Conservation (phyloP, 495 filamentous ascomycete species). For the Aspergillus indologenus region DNA sequence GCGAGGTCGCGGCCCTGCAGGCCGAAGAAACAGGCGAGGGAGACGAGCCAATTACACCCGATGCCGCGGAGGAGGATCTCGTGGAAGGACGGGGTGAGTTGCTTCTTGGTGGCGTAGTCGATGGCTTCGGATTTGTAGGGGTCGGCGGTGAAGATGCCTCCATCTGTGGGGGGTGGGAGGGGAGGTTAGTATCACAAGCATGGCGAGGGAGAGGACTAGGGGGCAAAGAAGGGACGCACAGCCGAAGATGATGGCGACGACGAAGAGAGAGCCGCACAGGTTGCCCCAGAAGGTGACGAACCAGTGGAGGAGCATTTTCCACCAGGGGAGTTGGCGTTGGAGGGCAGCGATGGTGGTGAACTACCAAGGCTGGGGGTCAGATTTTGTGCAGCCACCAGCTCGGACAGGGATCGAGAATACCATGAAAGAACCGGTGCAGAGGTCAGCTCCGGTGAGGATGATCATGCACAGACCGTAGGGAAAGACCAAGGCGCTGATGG, state of each 20-base stretch:
- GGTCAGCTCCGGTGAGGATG: slow-evolving; percentile 56
- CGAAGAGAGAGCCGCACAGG: slow-evolving; percentile 56
- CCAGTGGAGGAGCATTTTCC: slow-evolving; percentile 53
- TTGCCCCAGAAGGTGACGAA: slow-evolving; percentile 58
- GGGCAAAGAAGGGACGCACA: slow-evolving; percentile 36
- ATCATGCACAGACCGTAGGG: slow-evolving; percentile 59
- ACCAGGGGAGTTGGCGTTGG: slow-evolving; percentile 48
- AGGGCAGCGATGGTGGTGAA: slow-evolving; percentile 55
- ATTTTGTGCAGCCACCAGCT: not conserved
- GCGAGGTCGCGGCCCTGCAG: slow-evolving; percentile 53
- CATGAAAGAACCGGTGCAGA: slow-evolving; percentile 60
- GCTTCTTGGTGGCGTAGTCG: slow-evolving; percentile 52
- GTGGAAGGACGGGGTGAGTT: slow-evolving; percentile 54
- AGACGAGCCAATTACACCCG: slow-evolving; percentile 64
- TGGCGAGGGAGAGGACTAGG: not conserved
- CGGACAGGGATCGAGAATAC: slow-evolving; percentile 22
- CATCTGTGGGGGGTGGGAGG: slow-evolving; percentile 41
- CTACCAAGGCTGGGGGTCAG: slow-evolving; percentile 22
- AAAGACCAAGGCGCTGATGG: slow-evolving; percentile 54
- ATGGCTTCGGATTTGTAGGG: slow-evolving; percentile 50
- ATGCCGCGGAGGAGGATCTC: slow-evolving; percentile 60
- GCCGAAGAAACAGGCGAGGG: slow-evolving; percentile 56
- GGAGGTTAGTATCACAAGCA: slow-evolving; percentile 1
- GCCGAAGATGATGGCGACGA: slow-evolving; percentile 57
- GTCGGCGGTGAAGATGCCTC: slow-evolving; percentile 52